Percentiles rank a stretch among this genome's conserved stretches.
Evolutionary conservation across 176 grass and related monocot genomes (phyloP).

Genomic region (Carex parvula): DNA sequence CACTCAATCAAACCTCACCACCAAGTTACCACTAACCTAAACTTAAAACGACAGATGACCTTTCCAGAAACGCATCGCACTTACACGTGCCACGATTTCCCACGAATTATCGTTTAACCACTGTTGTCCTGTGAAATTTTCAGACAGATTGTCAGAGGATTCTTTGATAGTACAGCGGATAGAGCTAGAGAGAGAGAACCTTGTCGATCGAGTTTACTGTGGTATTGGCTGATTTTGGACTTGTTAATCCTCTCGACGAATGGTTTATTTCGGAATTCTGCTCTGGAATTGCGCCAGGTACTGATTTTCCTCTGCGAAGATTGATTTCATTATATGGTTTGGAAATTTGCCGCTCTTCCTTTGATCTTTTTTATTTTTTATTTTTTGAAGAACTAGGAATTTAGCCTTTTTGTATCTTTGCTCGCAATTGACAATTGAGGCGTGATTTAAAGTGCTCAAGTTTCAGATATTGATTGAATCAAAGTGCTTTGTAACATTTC

Average conservation of each 20-base stretch:
- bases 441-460: neutral
- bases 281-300: slow-evolving; percentile 11
- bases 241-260: slow-evolving; percentile 8
- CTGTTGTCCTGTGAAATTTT: neutral
- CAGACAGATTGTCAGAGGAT: neutral
- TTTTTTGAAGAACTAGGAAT: neutral
- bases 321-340: neutral
- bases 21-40: slow-evolving; percentile 5
- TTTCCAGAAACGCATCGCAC: slow-evolving; percentile 14
- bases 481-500: neutral
- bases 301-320: neutral
- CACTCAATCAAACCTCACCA: neutral
- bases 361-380: neutral
- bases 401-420: slow-evolving; percentile 1
- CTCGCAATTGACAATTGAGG: neutral
- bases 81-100: neutral
- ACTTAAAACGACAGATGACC: slow-evolving; percentile 28
- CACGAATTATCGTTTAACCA: neutral
- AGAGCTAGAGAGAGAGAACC: neutral
- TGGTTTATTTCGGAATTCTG: slow-evolving; percentile 18
- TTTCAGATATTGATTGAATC: slow-evolving; percentile 1
- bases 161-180: neutral
- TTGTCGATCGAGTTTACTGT: slow-evolving; percentile 13
- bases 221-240: neutral
- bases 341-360: neutral